Percentiles rank a stretch among this genome's conserved stretches.
Conservation (phyloP, 495 filamentous ascomycete species). For the Aspergillus diversus region DNA sequence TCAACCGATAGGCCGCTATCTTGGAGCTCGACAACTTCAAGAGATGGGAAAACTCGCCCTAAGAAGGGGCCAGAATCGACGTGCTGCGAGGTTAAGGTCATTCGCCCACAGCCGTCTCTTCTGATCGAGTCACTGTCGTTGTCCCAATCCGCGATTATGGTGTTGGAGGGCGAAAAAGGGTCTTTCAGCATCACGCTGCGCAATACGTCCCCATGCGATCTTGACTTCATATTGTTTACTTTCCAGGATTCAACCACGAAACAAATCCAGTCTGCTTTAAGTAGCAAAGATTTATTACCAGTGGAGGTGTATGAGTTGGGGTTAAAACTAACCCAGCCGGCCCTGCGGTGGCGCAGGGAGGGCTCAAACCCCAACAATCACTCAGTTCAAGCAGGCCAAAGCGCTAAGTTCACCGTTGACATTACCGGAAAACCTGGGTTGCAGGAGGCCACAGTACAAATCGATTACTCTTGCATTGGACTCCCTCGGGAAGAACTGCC, state of each 20-base stretch:
- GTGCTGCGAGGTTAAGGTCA: conserved; percentile 64
- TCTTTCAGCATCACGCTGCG: conserved; percentile 78
- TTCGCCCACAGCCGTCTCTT: conserved; percentile 75
- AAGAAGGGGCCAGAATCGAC: conserved; percentile 42
- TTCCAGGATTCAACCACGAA: conserved; percentile 86
- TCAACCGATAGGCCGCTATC: conserved; percentile 56
- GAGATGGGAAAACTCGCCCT: conserved; percentile 40
- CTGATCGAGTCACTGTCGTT: conserved; percentile 75
- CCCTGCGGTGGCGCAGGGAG: conserved; percentile 65
- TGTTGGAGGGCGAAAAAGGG: conserved; percentile 83
- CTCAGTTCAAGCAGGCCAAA: conserved; percentile 70
- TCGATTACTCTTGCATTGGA: conserved; percentile 79
- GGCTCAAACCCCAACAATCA: conserved; percentile 47
- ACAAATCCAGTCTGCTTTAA: conserved; percentile 72
- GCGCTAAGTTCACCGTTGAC: conserved; percentile 78
- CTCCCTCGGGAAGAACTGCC: conserved; percentile 62
- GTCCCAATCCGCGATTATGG: conserved; percentile 85
- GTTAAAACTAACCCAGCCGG: conserved; percentile 73
- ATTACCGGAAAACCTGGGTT: conserved; percentile 83
- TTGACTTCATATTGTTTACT: conserved; percentile 83
- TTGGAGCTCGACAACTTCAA: conserved; percentile 55
- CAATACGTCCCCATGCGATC: conserved; percentile 75
- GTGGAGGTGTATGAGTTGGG: conserved; percentile 85
- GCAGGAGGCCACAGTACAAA: conserved; percentile 77
- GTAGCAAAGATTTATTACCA: conserved; percentile 72